Evolutionary conservation across 139 green algal genomes (phyloP), one percentile per base, ranked within the genome.

Genomic region (Dunaliella primolecta): DNA sequence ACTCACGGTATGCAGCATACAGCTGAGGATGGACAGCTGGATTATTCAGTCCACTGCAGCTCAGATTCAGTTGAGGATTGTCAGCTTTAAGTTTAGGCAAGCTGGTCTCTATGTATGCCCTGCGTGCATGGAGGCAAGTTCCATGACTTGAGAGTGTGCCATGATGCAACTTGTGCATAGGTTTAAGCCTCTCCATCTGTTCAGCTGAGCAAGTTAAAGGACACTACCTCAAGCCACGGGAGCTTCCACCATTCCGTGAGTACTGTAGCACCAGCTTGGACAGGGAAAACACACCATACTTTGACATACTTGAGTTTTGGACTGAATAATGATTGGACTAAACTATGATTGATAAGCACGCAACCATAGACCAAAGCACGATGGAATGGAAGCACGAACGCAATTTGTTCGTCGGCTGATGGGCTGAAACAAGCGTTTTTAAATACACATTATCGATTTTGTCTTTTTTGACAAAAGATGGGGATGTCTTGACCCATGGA

Each of bases 251-350:
- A 20, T 83, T 83, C n/a, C 77, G 56, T 70, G 83, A 90, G 71
- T 87, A 90, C 30, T 85, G 81, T 3, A 90, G 56, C 0, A 90
- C n/a, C 35, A 90, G 37, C 7, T 29, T 79, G 71, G 88, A 84
- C 2, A 90, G 81, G 84, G 88, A 88, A 81, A 57, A 85, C 1
- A 83, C 38, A 24, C 87, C 87, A 79, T 90, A 90, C 36, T 90
- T 90, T 0, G 87, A 81, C 87, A 89, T 90, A 11, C 24, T 23
- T 20, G 24, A 78, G 32, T 23, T 20, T 23, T 72, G 56, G 20
- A 20, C 20, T 29, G 20, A 23, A 20, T 72, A 72, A 23, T 72
- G n/a, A n/a, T n/a, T n/a, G n/a, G n/a, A n/a, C n/a, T n/a, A n/a
- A n/a, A n/a, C n/a, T n/a, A n/a, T n/a, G n/a, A n/a, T n/a, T n/a